Evolutionary conservation across 73 alveolate genomes (phyloP).

Genomic region (Paramecium sonneborni): DNA sequence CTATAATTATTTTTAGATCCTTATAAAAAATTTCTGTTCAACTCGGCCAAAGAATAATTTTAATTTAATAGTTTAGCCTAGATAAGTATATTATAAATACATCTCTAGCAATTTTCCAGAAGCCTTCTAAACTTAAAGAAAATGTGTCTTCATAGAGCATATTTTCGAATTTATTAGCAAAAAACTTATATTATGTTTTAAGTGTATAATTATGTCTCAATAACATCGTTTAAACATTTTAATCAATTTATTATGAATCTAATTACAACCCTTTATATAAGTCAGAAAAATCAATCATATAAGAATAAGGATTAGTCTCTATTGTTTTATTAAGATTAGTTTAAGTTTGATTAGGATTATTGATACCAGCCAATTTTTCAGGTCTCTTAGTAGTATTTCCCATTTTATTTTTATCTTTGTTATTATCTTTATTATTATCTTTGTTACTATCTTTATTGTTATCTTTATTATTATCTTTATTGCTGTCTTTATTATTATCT

Average conservation of each 20-base stretch:
- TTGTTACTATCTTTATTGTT: background rate
- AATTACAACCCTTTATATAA: constrained; percentile 82
- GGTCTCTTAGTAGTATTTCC: constrained; percentile 27
- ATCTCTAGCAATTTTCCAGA: constrained; percentile 63
- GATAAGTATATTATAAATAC: background rate
- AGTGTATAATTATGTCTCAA: constrained; percentile 88
- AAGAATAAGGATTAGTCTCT: constrained; percentile 93
- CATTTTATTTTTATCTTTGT: background rate
- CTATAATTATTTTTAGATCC: constrained; percentile 64
- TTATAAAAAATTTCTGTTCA: constrained; percentile 58
- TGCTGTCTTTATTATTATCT: background rate
- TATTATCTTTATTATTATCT: background rate
- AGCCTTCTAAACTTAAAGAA: constrained; percentile 59
- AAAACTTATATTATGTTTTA: constrained; percentile 88
- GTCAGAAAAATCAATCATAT: constrained; percentile 91
- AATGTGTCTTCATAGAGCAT: constrained; percentile 63
- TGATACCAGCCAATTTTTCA: constrained; percentile 45
- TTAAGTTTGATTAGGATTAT: constrained; percentile 46
- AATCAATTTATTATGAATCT: constrained; percentile 80
- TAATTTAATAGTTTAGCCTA: constrained; percentile 40
- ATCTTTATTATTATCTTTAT: constrained; percentile 11
- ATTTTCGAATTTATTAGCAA: constrained; percentile 76
- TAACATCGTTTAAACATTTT: constrained; percentile 89
- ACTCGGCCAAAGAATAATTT: constrained; percentile 11
- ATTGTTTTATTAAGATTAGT: constrained; percentile 80